A percentile compares a stretch with the other conserved stretches of the same genome.
Evolutionary conservation across 306 rosid species (phyloP).

Genomic region (Casuarina glauca): DNA sequence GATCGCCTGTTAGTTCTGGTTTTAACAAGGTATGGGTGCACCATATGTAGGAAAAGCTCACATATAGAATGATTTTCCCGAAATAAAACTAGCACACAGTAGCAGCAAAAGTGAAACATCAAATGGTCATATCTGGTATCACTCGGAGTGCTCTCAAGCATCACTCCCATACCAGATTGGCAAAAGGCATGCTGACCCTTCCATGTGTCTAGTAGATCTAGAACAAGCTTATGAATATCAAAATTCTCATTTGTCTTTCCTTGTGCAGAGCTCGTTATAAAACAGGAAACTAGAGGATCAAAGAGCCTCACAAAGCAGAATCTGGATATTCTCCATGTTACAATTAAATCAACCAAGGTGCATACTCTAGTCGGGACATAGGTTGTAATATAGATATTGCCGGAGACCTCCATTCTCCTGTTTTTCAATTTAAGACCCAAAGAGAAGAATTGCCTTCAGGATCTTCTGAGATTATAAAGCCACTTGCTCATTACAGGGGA

Average conservation of each 20-base stretch:
- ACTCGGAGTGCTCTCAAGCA: background rate
- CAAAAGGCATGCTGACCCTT: background rate
- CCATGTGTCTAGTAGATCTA: background rate
- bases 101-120: constrained; percentile 9
- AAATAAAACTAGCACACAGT: background rate
- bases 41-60: background rate
- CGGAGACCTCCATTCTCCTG: background rate
- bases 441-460: background rate
- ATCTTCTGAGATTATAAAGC: background rate
- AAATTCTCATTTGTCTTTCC: background rate
- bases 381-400: background rate
- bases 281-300: background rate
- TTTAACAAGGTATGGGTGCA: background rate
- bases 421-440: background rate
- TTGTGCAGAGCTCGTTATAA: background rate
- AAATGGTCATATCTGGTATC: background rate
- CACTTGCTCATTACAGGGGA: background rate
- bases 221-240: background rate
- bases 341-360: background rate
- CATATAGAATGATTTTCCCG: background rate
- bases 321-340: background rate
- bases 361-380: background rate
- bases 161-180: background rate
- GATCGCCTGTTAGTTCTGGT: background rate
- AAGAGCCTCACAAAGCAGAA: background rate